Evolutionary conservation across 345 rosid species (phyloP), one percentile per base, ranked within the genome.

Genomic region (Salix purpurea): DNA sequence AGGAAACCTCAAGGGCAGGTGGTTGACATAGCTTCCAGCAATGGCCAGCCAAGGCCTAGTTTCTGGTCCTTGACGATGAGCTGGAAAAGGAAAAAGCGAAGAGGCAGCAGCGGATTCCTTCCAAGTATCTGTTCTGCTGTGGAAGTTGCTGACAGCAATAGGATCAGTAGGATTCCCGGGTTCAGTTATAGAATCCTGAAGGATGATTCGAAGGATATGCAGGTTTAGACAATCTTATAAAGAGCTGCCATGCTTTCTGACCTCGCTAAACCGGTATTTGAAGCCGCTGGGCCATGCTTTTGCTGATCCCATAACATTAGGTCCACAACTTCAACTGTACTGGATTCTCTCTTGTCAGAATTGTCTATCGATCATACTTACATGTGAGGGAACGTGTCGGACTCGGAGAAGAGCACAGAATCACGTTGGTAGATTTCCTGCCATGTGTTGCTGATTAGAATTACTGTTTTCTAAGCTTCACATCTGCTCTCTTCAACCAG

Each of bases 161-260:
- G 70, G 67, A 60, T 76, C 36, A 74, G 77, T 60, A 77, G 75
- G 44, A 84, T 85, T 40, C 80, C 85, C 48, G 85, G 89, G 54
- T 88, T 90, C 84, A 81, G 16, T 73, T 93, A 91, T 71, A 88
- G 87, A 78, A 90, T 86, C 80, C 91, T 93, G 39, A 88, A 86
- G 83, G 83, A 77, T 76, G 91, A 90, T 58, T 67, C 65, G n/a
- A 69, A 82, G 44, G 71, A 70, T 46, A 77, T 77, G 69, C 78
- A 73, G 18, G 16, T 82, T 39, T 83, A 83, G 76, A 39, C 30
- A 50, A 28, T 48, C 36, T 61, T 34, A 14, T 30, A 9, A 36
- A 23, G 44, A 46, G 15, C 26, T 19, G 7, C 19, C 71, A 52
- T 5, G 30, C 30, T 32, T 71, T 46, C 64, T 72, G 8, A 30